Conservation (phyloP, 2,329 filamentous ascomycete species). For the Claviceps cyperi region DNA sequence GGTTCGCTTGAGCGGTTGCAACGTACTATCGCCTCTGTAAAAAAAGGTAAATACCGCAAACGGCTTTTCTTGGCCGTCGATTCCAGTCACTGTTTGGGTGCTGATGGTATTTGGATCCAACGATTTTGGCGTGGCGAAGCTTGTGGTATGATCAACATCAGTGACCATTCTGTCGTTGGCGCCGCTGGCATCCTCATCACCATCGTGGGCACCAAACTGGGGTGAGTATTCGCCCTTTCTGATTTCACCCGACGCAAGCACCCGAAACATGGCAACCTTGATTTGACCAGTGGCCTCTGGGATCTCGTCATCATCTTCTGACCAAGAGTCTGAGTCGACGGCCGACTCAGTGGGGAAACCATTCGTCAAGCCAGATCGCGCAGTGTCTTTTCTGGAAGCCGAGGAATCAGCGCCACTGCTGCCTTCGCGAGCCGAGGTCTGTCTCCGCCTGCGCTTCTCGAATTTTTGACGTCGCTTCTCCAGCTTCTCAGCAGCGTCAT, state of each 20-base stretch:
- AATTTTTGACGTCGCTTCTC: conserved; percentile 79
- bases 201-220: conserved; percentile 92
- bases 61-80: conserved; percentile 88
- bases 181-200: conserved; percentile 56
- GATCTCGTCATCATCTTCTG: conserved; percentile 70
- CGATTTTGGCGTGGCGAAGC: conserved; percentile 91
- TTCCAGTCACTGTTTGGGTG: conserved; percentile 96
- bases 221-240: conserved; percentile 97
- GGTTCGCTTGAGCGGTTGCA: neutral
- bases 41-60: conserved; percentile 97
- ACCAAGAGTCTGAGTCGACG: conserved; percentile 57
- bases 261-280: conserved; percentile 91
- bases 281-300: conserved; percentile 95
- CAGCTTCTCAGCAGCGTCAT: conserved; percentile 77
- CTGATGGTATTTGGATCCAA: conserved; percentile 95
- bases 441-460: conserved; percentile 50
- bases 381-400: conserved; percentile 36
- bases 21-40: conserved; percentile 86
- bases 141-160: conserved; percentile 91
- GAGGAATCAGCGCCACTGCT: conserved; percentile 20
- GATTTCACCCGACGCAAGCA: conserved; percentile 89
- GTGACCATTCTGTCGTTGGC: conserved; percentile 51
- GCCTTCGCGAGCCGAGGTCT: conserved; percentile 33
- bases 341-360: conserved; percentile 58
- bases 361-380: conserved; percentile 69